Conservation (phyloP, 2,329 filamentous ascomycete genomes). For the Epichloe brachyelytri region DNA sequence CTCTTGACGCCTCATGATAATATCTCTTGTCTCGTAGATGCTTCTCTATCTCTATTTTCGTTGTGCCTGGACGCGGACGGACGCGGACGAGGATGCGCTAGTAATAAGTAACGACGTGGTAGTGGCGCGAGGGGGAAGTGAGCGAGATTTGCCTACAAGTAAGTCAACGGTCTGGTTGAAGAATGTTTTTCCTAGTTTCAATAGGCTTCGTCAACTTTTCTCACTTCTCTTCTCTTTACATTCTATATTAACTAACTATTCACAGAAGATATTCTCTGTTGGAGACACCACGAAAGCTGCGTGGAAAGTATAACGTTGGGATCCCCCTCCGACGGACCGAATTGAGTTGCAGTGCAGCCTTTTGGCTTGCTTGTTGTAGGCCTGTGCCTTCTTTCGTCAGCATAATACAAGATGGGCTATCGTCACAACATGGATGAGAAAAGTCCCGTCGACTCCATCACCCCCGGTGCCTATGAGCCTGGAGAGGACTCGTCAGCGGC, state of each 20-base stretch:
- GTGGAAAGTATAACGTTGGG: not conserved
- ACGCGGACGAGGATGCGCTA: not conserved
- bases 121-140: not conserved
- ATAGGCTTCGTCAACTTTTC: no score
- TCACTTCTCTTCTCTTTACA: not conserved
- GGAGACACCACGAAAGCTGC: not conserved
- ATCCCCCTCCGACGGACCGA: not conserved
- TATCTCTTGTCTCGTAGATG: not conserved
- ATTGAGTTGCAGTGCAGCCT: no score
- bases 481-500: conserved; percentile 10
- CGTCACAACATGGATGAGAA: not conserved
- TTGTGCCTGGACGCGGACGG: not conserved
- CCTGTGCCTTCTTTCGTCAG: not conserved
- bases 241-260: not conserved
- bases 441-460: not conserved
- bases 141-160: not conserved
- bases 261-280: not conserved
- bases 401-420: not conserved
- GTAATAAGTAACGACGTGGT: not conserved
- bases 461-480: not conserved
- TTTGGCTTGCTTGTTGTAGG: no score
- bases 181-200: no score
- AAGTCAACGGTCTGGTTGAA: not conserved
- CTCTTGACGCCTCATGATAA: not conserved
- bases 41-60: not conserved